Evolutionary conservation across 106 monocot species (phyloP).

Genomic region (Vanilla planifolia): DNA sequence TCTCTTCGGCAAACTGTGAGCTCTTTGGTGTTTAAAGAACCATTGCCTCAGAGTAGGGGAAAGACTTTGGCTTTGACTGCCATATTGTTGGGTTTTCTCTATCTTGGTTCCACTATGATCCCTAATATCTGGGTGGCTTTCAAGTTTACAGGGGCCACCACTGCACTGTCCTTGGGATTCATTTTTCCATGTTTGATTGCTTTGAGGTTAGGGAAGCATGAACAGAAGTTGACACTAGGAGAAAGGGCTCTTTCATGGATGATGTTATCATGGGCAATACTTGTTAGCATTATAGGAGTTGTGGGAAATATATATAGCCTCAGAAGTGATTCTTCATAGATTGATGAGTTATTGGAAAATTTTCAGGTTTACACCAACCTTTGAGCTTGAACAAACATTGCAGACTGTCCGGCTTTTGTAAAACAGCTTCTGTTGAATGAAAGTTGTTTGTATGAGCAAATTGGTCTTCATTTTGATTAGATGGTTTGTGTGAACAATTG

Average conservation of each 20-base stretch:
- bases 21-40: constrained; percentile 36
- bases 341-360: not conserved
- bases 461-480: not conserved
- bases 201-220: constrained; percentile 54
- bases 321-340: constrained; percentile 21
- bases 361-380: not conserved
- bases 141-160: constrained; percentile 86
- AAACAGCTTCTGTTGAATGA: not conserved
- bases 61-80: constrained; percentile 47
- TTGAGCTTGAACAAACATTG: not conserved
- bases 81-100: constrained; percentile 43
- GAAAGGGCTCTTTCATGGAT: constrained; percentile 47
- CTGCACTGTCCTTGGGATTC: constrained; percentile 68
- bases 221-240: constrained; percentile 20
- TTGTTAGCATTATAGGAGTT: constrained; percentile 64
- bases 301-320: constrained; percentile 65
- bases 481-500: not conserved
- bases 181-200: constrained; percentile 77
- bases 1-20: constrained; percentile 70
- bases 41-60: constrained; percentile 22
- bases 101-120: constrained; percentile 65
- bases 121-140: constrained; percentile 94
- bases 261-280: constrained; percentile 57
- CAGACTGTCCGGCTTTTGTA: not conserved
- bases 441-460: not conserved